Evolutionary conservation across 163 green algal species (phyloP), one percentile per base, ranked within the genome.

Genomic region (Scenedesmus sp.): DNA sequence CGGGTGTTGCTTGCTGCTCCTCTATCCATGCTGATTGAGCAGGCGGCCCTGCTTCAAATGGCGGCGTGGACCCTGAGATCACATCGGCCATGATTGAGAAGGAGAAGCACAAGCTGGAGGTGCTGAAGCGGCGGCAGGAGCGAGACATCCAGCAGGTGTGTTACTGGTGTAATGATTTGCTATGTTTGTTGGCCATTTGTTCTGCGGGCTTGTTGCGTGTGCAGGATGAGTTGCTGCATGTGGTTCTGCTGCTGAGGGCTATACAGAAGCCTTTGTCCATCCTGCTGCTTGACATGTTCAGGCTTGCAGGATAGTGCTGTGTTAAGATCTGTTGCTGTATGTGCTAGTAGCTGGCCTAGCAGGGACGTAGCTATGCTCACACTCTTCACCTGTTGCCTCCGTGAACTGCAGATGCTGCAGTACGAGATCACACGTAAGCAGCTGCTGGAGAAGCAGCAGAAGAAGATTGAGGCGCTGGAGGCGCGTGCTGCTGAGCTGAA

Each of bases 121-220:
- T 98, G 56, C 94, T 98, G 85, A 96, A 96, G 91, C 92, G 97
- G 76, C 92, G 96, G 23, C 96, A 98, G 92, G 96, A 98, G 95
- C 90, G 94, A 8, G 96, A 98, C 90, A 92, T 98, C 64, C 90
- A 93, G 67, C 96, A 98, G 94, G 94, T 97, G 64, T 88, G 83
- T 59, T 20, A 34, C 13, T 52, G 23, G 46, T 46, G 34, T 46
- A 73, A 73, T 73, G 12, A 73, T 73, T 73, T 73, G 62, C 12
- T 1, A 15, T 73, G 62, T 13, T 15, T 13, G 62, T 73, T 13
- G 62, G 34, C 34, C 34, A 0, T 46, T 46, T 46, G 34, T 46
- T 46, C 34, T 46, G 34, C 34, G 12, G 62, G 12, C 12, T 23
- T 15, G 62, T 73, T 13, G 62, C 70, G 70, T 23, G 13, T 23